Conservation (phyloP, 371 early-diverging fungal genomes). For the Parasitella parasitica region DNA sequence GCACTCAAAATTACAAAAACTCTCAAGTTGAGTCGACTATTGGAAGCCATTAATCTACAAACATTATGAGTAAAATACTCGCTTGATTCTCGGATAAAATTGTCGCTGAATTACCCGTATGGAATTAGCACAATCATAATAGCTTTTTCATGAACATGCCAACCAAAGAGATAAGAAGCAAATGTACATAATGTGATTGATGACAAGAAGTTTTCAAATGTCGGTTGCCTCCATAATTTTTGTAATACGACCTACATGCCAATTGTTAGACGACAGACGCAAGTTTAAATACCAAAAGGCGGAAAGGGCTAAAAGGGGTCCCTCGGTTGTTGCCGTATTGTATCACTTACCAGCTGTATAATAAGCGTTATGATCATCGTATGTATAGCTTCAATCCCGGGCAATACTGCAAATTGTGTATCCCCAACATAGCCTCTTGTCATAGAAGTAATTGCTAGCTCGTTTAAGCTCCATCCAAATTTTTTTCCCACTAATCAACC, state of each 20-base stretch:
- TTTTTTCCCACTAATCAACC: conserved; percentile 37
- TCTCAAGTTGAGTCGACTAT: conserved; percentile 51
- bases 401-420: conserved; percentile 79
- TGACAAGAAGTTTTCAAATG: conserved; percentile 69
- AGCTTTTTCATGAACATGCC: conserved; percentile 99
- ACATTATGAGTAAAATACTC: conserved; percentile 3
- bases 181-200: conserved; percentile 80
- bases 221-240: conserved; percentile 68
- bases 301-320: not conserved
- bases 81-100: not conserved
- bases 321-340: not conserved
- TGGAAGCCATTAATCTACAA: conserved; percentile 46
- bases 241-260: conserved; percentile 46
- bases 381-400: conserved; percentile 68
- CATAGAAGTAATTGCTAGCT: conserved; percentile 57
- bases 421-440: conserved; percentile 96
- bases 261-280: too few relatives aligned
- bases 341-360: conserved; percentile 60
- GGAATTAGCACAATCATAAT: conserved; percentile 85
- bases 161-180: conserved; percentile 91
- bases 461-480: conserved; percentile 45
- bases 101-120: conserved; percentile 47
- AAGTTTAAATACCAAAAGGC: too few relatives aligned
- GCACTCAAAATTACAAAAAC: conserved; percentile 66
- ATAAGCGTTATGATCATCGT: conserved; percentile 80